Evolutionary conservation across 1,139 yeast genomes (phyloP), one percentile per base, ranked within the genome.

Genomic region (Sugiyamaella xylanicola): DNA sequence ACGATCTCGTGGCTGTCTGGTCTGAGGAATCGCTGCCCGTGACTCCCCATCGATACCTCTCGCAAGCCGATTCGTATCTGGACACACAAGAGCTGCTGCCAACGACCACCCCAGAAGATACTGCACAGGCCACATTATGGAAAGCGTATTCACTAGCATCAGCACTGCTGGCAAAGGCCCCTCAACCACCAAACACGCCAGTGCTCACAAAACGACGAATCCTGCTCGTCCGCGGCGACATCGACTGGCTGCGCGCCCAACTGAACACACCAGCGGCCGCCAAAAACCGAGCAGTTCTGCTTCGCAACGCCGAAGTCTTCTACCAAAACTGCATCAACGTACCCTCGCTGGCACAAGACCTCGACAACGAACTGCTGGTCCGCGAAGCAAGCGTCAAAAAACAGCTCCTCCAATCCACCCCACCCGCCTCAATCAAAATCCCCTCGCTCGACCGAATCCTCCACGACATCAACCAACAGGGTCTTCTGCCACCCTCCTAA

Each of bases 221-320:
- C 25, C 61, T 63, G 58, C 44, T 61, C 21, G 63, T 61, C 9
- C 59, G 64, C 11, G 70, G 69, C 8, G 70, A 67, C 50, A 55
- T 65, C 11, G 70, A 66, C 19, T 59, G 61, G 59, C 48, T 61
- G 41, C 59, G 70, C 16, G 44, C 65, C 2, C 55, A 48, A 27
- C 51, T 65, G 15, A 57, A 52, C 4, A 43, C 51, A 4, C 59
- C 60, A 2, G 61, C 63, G 1, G 68, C 68, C 5, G 49, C 45
- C 3, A 63, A 58, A 51, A 62, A 65, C 56, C 52, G 58, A 16
- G 48, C 42, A 8, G 59, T 60, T 11, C 58, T 67, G 21, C 47
- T 51, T 5, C 52, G 57, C 22, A 67, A 67, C 44, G 67, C 70
- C 17, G 42, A 52, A 17, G 62, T 57, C 16, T 60, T 57, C 51